Conservation (phyloP, 139 green algal genomes). For the Gonium pectorale region DNA sequence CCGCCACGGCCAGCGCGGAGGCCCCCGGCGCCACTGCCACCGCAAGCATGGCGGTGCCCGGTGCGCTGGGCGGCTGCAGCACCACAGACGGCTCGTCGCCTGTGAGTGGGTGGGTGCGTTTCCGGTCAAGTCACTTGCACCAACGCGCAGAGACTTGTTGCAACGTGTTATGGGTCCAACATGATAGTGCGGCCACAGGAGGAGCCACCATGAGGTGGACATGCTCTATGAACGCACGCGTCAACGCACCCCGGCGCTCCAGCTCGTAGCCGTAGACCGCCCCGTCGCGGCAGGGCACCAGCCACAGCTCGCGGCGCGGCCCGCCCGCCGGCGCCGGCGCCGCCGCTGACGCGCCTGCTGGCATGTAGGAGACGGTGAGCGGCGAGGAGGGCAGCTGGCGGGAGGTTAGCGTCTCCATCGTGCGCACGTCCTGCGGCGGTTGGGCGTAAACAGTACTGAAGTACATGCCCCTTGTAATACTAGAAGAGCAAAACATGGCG, state of each 20-base stretch:
- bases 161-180: too few relatives aligned
- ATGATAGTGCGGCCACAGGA: too few relatives aligned
- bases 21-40: conserved; percentile 11
- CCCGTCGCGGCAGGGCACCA: conserved; percentile 31
- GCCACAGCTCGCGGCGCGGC: not conserved
- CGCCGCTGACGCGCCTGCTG: not conserved
- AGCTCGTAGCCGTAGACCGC: conserved; percentile 34
- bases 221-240: not conserved
- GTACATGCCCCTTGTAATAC: not conserved
- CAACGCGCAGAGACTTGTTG: not conserved
- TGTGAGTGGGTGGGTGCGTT: not conserved
- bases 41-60: not conserved
- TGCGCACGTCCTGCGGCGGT: conserved; percentile 28
- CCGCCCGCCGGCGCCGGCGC: not conserved
- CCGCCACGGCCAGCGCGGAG: not conserved
- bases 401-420: not conserved
- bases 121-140: not conserved
- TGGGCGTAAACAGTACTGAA: not conserved
- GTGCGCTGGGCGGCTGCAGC: not conserved
- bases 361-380: not conserved
- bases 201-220: too few relatives aligned
- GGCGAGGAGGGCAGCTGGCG: conserved; percentile 11
- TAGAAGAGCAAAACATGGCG: too few relatives aligned
- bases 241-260: not conserved
- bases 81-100: not conserved